These are phyloP conservation scores for Talaromyces sp. DNA, from an alignment of 2,329 filamentous ascomycete species.

Conservation along the genomic window DNA sequence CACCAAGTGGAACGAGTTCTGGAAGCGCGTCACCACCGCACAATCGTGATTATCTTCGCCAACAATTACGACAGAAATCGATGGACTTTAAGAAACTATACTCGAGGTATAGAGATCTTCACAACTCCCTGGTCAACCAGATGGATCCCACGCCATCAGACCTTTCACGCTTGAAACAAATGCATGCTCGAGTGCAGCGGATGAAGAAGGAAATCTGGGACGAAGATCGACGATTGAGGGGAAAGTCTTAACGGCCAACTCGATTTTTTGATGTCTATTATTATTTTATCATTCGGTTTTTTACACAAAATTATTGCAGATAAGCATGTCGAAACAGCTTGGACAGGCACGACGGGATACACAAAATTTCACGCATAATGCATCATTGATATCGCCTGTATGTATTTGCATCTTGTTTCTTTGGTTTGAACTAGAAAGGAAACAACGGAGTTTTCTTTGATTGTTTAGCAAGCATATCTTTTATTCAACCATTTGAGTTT, in stretches of 20 bases:
- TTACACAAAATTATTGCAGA: not conserved
- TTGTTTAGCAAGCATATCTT: not conserved
- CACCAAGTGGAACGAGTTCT: conserved; percentile 40
- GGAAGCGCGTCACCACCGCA: conserved; percentile 41
- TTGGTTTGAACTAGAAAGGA: not conserved
- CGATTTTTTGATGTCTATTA: not conserved
- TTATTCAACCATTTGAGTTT: not conserved
- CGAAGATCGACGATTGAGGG: conserved; percentile 37
- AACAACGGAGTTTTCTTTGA: not conserved
- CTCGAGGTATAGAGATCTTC: conserved; percentile 55
- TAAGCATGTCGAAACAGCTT: not conserved
- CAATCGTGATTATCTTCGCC: conserved; percentile 34
- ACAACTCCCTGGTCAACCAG: conserved; percentile 44
- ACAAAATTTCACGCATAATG: not conserved
- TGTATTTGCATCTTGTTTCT: conserved; percentile 1
- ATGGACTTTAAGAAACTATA: conserved; percentile 56
- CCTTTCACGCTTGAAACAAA: conserved; percentile 51
- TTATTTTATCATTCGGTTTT: not conserved
- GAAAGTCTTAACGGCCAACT: not conserved
- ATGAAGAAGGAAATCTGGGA: conserved; percentile 59
- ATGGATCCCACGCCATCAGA: conserved; percentile 48
- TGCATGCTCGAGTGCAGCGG: conserved; percentile 52
- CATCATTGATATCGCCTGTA: not conserved
- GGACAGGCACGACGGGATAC: not conserved
- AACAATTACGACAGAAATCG: conserved; percentile 41